Percentiles rank a stretch among this genome's conserved stretches.
Evolutionary conservation across 441 rosid genomes (phyloP).

Genomic region (Dalechampia spathulata): DNA sequence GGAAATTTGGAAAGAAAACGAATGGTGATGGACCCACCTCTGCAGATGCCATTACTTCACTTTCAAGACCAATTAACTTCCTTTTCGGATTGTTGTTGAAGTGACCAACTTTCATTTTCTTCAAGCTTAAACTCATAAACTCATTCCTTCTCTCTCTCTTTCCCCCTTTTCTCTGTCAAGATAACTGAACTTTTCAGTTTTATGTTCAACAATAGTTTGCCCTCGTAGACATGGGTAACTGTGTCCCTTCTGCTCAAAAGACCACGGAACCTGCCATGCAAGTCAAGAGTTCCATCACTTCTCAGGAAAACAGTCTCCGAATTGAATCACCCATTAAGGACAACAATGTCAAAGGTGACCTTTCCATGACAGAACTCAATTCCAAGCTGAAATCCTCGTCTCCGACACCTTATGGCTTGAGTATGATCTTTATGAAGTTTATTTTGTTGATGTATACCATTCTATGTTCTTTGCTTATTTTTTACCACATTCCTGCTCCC

Average conservation of each 20-base stretch:
- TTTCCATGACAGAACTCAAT: conserved; percentile 11
- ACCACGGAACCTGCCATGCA: conserved; percentile 20
- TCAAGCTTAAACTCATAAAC: conserved; percentile 21
- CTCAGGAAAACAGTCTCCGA: conserved; percentile 8
- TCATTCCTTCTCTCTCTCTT: conserved; percentile 11
- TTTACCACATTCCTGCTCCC: no score
- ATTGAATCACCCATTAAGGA: conserved; percentile 27
- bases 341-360: conserved; percentile 8
- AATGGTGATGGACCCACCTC: conserved; percentile 28
- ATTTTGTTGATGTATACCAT: not conserved
- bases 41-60: conserved; percentile 38
- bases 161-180: conserved; percentile 9
- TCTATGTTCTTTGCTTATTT: not conserved
- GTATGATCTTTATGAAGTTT: conserved; percentile 25
- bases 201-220: not conserved
- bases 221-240: conserved; percentile 42
- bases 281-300: conserved; percentile 9
- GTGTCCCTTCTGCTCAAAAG: conserved; percentile 21
- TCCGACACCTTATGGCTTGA: conserved; percentile 11
- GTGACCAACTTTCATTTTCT: conserved; percentile 18
- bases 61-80: conserved; percentile 48
- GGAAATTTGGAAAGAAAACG: not conserved
- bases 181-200: conserved; percentile 2
- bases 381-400: conserved; percentile 16
- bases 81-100: conserved; percentile 23